These are phyloP conservation scores for Mortierella sp. DNA, from an alignment of 371 early-diverging fungal genomes.

Conservation along the genomic window DNA sequence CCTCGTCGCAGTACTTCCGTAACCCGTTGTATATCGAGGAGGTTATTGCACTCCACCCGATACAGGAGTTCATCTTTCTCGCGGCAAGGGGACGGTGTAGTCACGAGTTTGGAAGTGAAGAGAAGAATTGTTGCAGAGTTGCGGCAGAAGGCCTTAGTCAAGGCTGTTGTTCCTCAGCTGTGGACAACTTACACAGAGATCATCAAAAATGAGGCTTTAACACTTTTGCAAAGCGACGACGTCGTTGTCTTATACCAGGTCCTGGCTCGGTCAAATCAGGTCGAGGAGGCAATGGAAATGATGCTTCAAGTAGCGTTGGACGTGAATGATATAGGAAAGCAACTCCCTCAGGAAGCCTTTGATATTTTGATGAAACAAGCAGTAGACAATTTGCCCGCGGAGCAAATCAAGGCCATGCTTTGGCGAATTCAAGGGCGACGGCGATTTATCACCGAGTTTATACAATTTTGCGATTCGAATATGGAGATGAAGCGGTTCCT, in stretches of 20 bases:
- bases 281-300: slow-evolving; percentile 47
- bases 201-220: slow-evolving; percentile 24
- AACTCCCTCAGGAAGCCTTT: slow-evolving; percentile 44
- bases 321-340: slow-evolving; percentile 41
- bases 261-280: slow-evolving; percentile 17
- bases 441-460: slow-evolving; percentile 40
- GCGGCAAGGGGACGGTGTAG: slow-evolving; percentile 9
- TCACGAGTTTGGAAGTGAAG: slow-evolving; percentile 11
- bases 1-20: background rate
- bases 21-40: slow-evolving; percentile 1
- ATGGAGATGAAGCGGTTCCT: slow-evolving; percentile 38
- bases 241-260: slow-evolving; percentile 30
- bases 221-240: slow-evolving; percentile 31
- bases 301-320: slow-evolving; percentile 57
- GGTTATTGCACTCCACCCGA: slow-evolving; percentile 31
- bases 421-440: slow-evolving; percentile 53
- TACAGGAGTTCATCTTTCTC: slow-evolving; percentile 21
- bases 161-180: slow-evolving; percentile 17
- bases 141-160: slow-evolving; percentile 35
- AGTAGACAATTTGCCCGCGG: slow-evolving; percentile 38
- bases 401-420: slow-evolving; percentile 34
- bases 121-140: slow-evolving; percentile 25
- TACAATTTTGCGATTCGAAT: slow-evolving; percentile 43
- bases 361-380: slow-evolving; percentile 32
- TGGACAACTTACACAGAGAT: slow-evolving; percentile 36